Base-by-base conservation (phyloP, 2,329 filamentous ascomycete species). In the Thermothelomyces thermophilus region DNA sequence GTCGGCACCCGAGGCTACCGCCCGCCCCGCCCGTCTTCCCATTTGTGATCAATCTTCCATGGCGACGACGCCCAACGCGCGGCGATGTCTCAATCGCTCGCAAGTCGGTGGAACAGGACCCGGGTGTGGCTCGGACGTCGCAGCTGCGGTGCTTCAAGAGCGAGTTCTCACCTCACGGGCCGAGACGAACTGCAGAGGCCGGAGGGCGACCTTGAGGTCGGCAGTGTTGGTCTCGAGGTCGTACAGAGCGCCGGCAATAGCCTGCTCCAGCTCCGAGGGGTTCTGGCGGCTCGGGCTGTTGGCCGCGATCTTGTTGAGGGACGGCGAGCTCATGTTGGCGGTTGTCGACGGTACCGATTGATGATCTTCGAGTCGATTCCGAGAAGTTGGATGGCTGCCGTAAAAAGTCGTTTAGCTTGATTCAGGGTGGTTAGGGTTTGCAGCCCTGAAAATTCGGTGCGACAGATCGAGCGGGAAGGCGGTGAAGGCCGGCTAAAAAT, bases 221-320 rank as follows among this genome's bases (percentile, higher is more conserved):
- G 90, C 80, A 70, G 93, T 95, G 85, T 96, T 96, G 80, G 84
- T 90, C 89, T 98, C 93, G 76, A 98, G 88, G 71, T 98, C 93
- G 81, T 86, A 94, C 63, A 98, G 88, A 77, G 93, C 93, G 76
- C 85, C 87, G 73, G 93, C 93, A 73, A 98, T 94, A 82, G 79
- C 88, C 75, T 82, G 84, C 88, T 98, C 93, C 66, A 97, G 86
- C 86, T 98, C 93, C 64, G 89, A 95, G 65, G 93, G 93, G 77
- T 85, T 94, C 74, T 87, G 82, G 81, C 89, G 84, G 77, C 91
- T 96, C 65, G 91, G 86, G 86, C 88, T 94, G 85, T 93, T 96
- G 73, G 84, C 74, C 72, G 90, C 90, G 75, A 97, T 97, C 89
- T 97, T 97, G 87, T 95, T 95, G 72, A 93, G 76, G 71, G 87